phyloP scores from a whole-genome alignment of 2,329 filamentous ascomycete genomes.

The Aureobasidium sp. region DNA sequence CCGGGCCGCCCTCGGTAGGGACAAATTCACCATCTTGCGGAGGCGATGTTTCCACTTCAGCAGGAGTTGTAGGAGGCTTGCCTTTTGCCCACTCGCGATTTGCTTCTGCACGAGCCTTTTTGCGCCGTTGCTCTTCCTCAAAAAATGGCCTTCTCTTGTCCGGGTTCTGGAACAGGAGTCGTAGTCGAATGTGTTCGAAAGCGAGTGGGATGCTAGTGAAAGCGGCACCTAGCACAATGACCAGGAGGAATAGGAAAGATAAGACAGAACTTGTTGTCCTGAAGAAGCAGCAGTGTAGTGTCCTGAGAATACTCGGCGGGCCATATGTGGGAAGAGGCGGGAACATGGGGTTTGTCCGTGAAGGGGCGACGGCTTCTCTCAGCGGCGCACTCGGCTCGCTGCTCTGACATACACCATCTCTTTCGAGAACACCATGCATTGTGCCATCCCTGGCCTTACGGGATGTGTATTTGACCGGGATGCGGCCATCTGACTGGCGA shows the following conservation, averaged over 20 bases:
- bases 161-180: conserved; percentile 54
- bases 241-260: conserved; percentile 67
- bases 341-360: conserved; percentile 72
- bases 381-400: conserved; percentile 35
- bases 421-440: conserved; percentile 29
- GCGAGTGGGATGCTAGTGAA: conserved; percentile 57
- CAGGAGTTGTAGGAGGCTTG: neutral
- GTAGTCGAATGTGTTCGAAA: conserved; percentile 43
- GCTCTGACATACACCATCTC: conserved; percentile 19
- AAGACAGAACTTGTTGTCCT: conserved; percentile 64
- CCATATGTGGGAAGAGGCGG: conserved; percentile 78
- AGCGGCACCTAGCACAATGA: conserved; percentile 68
- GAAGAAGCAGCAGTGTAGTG: conserved; percentile 60
- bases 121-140: conserved; percentile 61
- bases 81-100: conserved; percentile 53
- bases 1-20: conserved; percentile 72
- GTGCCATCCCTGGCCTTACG: conserved; percentile 38
- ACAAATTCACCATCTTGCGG: conserved; percentile 50
- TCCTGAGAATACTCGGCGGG: conserved; percentile 58
- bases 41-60: neutral
- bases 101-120: conserved; percentile 49
- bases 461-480: conserved; percentile 25
- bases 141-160: conserved; percentile 59
- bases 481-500: conserved; percentile 26
- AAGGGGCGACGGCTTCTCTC: conserved; percentile 47